Percentiles rank a stretch among this genome's conserved stretches.
Conservation (phyloP, 441 rosid species). For the Gossypium schwendimanii region DNA sequence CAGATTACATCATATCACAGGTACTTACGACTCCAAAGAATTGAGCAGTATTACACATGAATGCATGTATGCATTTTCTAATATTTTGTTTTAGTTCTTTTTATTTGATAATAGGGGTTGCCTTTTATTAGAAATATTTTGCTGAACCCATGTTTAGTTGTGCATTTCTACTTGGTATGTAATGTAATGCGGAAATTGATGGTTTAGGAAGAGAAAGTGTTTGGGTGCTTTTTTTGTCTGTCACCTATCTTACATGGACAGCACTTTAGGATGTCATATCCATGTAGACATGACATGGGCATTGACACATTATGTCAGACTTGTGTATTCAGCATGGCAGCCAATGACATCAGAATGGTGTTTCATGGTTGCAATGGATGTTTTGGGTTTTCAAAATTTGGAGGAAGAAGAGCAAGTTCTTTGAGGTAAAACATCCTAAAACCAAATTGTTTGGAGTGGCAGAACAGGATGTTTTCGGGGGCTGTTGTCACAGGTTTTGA, state of each 20-base stretch:
- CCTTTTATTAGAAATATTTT: neutral
- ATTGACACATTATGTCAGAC: neutral
- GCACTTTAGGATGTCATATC: too few relatives aligned
- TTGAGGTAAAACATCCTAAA: neutral
- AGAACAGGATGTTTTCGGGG: neutral
- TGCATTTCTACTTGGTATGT: neutral
- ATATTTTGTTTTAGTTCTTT: neutral
- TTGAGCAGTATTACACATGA: neutral
- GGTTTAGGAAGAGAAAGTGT: neutral
- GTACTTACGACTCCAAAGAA: conserved; percentile 25
- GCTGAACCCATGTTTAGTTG: neutral
- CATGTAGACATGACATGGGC: neutral
- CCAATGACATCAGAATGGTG: neutral
- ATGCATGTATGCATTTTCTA: neutral
- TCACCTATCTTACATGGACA: neutral
- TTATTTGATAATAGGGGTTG: neutral
- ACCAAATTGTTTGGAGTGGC: neutral
- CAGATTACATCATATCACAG: conserved; percentile 83
- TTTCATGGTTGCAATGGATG: neutral
- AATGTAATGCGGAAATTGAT: neutral
- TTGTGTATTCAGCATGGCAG: neutral
- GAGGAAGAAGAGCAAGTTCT: neutral
- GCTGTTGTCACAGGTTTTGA: neutral
- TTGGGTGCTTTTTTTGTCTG: neutral
- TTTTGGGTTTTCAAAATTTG: neutral